Conservation (phyloP, 768 basidiomycete species). For the Mycena pura region DNA sequence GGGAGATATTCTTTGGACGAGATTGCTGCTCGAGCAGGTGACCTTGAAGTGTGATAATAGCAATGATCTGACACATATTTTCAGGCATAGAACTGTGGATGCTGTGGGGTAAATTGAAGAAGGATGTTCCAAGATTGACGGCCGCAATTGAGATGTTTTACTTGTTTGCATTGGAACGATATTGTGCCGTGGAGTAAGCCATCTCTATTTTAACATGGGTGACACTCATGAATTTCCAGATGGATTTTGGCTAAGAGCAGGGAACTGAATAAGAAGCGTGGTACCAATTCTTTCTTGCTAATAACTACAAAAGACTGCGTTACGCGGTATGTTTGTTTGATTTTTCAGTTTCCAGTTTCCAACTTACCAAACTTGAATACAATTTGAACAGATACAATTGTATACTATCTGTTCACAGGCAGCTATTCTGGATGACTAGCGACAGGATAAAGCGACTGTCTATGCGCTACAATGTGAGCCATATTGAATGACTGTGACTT, state of each 20-base stretch:
- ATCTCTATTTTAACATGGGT: not conserved
- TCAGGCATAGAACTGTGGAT: not conserved
- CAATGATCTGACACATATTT: not conserved
- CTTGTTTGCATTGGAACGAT: not conserved
- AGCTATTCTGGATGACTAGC: too few species aligned
- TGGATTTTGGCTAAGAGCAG: not conserved
- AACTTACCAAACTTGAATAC: too few species aligned
- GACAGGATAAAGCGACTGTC: not conserved
- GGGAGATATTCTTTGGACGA: not conserved
- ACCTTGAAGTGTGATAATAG: not conserved
- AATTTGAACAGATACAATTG: too few species aligned
- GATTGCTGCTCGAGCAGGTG: not conserved
- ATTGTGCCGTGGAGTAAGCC: not conserved
- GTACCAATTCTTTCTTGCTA: not conserved
- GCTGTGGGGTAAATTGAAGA: not conserved
- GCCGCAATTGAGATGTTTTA: not conserved
- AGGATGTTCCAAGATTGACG: not conserved
- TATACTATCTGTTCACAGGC: too few species aligned
- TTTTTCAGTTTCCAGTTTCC: too few species aligned
- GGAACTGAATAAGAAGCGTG: not conserved
- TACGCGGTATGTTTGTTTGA: too few species aligned
- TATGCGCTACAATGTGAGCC: not conserved
- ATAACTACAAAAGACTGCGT: not conserved
- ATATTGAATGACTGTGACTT: not conserved
- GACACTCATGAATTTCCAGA: not conserved